Percentiles rank a stretch among this genome's conserved stretches.
Evolutionary conservation across 257 asterid species (phyloP).

Genomic region (Catharanthus roseus): DNA sequence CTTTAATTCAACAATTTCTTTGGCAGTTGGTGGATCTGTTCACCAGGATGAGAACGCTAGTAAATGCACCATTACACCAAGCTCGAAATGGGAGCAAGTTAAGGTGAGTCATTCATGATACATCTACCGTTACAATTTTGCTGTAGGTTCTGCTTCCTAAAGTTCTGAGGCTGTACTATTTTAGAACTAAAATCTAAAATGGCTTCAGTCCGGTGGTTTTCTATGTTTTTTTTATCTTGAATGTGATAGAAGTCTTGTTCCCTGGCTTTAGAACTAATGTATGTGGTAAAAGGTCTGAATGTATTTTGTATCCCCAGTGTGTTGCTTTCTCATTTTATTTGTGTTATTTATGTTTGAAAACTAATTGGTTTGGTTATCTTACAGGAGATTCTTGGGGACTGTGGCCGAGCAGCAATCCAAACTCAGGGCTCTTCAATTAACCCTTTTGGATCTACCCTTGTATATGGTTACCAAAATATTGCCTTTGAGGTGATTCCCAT

Average conservation of each 20-base stretch:
- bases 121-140: neutral
- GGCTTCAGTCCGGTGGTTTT: neutral
- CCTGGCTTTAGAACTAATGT: neutral
- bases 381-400: slow-evolving; percentile 78
- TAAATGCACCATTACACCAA: slow-evolving; percentile 50
- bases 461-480: slow-evolving; percentile 70
- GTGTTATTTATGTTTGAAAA: neutral
- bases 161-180: neutral
- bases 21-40: slow-evolving; percentile 47
- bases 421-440: slow-evolving; percentile 77
- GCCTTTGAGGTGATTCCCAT: slow-evolving; percentile 63
- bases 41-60: slow-evolving; percentile 35
- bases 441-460: slow-evolving; percentile 82
- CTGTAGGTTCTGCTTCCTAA: neutral
- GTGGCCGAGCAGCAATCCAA: slow-evolving; percentile 78
- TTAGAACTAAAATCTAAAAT: neutral
- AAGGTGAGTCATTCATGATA: slow-evolving; percentile 41
- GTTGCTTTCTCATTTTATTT: neutral
- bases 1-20: slow-evolving; percentile 1
- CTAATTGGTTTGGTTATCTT: slow-evolving; percentile 4
- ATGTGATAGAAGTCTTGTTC: neutral
- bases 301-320: slow-evolving; percentile 8
- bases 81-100: slow-evolving; percentile 80
- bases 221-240: neutral
- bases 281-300: neutral